Evolutionary conservation across 768 basidiomycete genomes (phyloP), one percentile per base, ranked within the genome.

Genomic region (Postia placenta): DNA sequence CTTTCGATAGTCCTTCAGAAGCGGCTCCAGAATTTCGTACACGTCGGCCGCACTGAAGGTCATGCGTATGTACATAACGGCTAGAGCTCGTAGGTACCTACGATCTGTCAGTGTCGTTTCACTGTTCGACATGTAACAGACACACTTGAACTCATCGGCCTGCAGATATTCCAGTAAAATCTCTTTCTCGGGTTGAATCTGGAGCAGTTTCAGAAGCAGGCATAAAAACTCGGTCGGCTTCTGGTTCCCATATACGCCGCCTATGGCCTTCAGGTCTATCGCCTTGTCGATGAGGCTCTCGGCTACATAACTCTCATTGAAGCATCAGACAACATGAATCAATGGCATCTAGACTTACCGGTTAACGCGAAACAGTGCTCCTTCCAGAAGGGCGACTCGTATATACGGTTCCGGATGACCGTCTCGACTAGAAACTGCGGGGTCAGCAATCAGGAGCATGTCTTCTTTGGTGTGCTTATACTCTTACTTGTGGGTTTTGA

Each of bases 311-410:
- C 17, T 38, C 42, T 27, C 2, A 22, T 27, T 19, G 46, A 41
- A 23, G 23, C 27, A 24, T n/a, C 19, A 19, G 33, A n/a, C n/a
- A n/a, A n/a, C n/a, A n/a, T n/a, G n/a, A n/a, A n/a, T n/a, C n/a
- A n/a, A n/a, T n/a, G n/a, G n/a, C n/a, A n/a, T 20, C 11, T 41
- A 15, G 12, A 67, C 76, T 44, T 43, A 89, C 92, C 92, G 52
- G 92, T 96, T 41, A 99, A 72, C 19, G 95, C 95, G 64, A 99
- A 99, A 64, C 95, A 99, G 57, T 96, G 92, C 64, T 99, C 95
- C 71, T 99, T 99, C 95, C 95, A 99, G 68, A 81, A 99, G 5
- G 75, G 66, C 0, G 88, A 87, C 66, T 98, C 95, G 74, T 95
- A 99, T 52, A 99, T 96, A 53, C 96, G 81, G 62, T 85, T 90